A percentile compares a stretch with the other conserved stretches of the same genome.
Evolutionary conservation across 2,329 filamentous ascomycete genomes (phyloP).

Genomic region (Aspergillus fructus): DNA sequence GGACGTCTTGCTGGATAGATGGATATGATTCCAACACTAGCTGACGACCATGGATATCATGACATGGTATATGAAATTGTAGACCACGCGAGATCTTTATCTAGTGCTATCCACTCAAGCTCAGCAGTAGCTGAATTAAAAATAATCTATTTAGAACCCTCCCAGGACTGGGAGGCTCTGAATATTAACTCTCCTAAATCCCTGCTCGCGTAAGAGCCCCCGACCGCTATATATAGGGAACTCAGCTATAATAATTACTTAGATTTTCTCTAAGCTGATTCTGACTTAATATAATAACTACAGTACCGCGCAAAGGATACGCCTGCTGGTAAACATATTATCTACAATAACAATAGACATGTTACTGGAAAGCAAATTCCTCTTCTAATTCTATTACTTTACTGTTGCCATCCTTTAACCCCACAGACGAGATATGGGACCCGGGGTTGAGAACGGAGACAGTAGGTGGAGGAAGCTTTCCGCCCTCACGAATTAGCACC

Average conservation of each 20-base stretch:
- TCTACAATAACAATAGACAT: conserved; percentile 56
- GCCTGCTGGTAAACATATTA: conserved; percentile 58
- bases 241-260: conserved; percentile 57
- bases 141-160: no score
- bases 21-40: no score
- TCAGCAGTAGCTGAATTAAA: no score
- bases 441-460: conserved; percentile 48
- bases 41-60: no score
- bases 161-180: conserved; percentile 52
- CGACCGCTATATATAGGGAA: conserved; percentile 57
- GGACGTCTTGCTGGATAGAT: no score
- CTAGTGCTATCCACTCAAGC: no score
- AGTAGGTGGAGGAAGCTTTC: conserved; percentile 60
- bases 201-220: conserved; percentile 43
- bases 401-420: conserved; percentile 20
- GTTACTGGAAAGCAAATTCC: conserved; percentile 40
- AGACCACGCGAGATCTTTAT: no score
- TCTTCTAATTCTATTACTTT: conserved; percentile 53
- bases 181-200: conserved; percentile 52
- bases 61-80: no score
- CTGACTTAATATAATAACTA: conserved; percentile 48
- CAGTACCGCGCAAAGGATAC: conserved; percentile 56
- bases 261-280: conserved; percentile 41
- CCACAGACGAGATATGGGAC: conserved; percentile 57
- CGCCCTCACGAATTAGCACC: conserved; percentile 54